phyloP scores from a whole-genome alignment of 225 moss, liverwort and hornwort species.

The Sphagnum contortum region DNA sequence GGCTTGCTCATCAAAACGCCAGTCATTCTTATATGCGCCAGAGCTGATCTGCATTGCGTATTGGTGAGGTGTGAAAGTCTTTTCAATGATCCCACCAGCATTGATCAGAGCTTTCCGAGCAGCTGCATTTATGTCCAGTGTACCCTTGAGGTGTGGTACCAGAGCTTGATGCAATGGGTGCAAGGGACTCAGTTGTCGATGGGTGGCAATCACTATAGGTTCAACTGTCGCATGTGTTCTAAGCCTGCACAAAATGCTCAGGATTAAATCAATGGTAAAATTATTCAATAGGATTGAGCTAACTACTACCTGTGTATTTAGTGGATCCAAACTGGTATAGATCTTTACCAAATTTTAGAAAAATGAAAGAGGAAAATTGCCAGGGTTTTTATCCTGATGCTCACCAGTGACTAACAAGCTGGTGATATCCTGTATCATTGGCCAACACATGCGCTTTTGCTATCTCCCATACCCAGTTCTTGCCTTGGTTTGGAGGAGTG shows the following conservation, averaged over 20 bases:
- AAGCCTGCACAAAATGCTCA: constrained; percentile 28
- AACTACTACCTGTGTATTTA: neutral
- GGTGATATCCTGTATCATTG: constrained; percentile 60
- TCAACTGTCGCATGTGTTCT: constrained; percentile 58
- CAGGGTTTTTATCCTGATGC: neutral
- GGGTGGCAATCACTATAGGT: constrained; percentile 49
- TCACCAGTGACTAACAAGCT: constrained; percentile 69
- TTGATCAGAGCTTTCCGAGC: constrained; percentile 56
- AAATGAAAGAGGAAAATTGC: neutral
- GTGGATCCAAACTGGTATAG: neutral
- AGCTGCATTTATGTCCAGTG: constrained; percentile 57
- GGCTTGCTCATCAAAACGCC: constrained; percentile 65
- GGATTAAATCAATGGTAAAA: too few species aligned
- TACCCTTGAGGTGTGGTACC: constrained; percentile 51
- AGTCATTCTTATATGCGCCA: constrained; percentile 38
- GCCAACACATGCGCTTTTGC: constrained; percentile 56
- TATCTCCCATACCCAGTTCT: constrained; percentile 60
- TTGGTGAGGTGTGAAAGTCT: constrained; percentile 52
- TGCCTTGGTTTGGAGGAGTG: constrained; percentile 37
- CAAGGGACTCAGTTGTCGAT: constrained; percentile 49
- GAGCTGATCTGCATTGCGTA: constrained; percentile 63
- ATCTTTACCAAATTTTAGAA: neutral
- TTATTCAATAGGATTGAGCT: neutral
- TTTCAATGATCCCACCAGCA: constrained; percentile 66
- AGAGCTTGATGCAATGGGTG: constrained; percentile 52